Evolutionary conservation across 768 basidiomycete species (phyloP), one percentile per base, ranked within the genome.

Genomic region (Macrolepiota albuminosa): DNA sequence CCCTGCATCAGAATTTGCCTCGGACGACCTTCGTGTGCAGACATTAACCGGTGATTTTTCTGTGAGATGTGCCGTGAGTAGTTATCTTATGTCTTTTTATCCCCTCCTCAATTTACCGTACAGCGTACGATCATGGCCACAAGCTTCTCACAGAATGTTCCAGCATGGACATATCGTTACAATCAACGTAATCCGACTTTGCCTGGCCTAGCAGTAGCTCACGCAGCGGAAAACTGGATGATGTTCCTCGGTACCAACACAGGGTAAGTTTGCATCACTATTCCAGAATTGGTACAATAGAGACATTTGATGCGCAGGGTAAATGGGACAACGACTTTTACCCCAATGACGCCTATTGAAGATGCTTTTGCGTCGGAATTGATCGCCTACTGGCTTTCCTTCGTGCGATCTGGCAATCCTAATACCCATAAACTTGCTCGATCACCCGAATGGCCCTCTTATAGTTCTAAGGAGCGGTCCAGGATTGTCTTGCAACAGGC

Each of bases 191-290:
- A 83, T 55, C 81, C 81, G 7, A 79, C 81, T 0, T 61, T 63
- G 4, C 71, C 71, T 16, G 71, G 71, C 18, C 54, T 67, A 0
- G 71, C 54, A 9, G 80, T 82, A 1, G 68, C 55, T 1, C 85
- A 86, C 61, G 78, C 85, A 7, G 76, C 86, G 0, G 86, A 85
- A 67, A 85, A 87, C 64, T 86, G 82, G 81, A 85, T 85, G 83
- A 82, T 86, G 84, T 86, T 85, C 72, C 68, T 70, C 24, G 85
- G 87, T 1, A 79, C 76, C 1, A 81, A 81, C 59, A 85, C 84
- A 34, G 85, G 85, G 86, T 85, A 65, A 21, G 75, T 64, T 1
- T 37, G 24, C 18, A 46, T 37, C 6, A 9, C 18, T 37, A 6
- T 57, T 39, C 10, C 40, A 24, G 51, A 16, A 51, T 45, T 16